Conservation (phyloP, 139 green algal genomes). For the Choricystis sp. region DNA sequence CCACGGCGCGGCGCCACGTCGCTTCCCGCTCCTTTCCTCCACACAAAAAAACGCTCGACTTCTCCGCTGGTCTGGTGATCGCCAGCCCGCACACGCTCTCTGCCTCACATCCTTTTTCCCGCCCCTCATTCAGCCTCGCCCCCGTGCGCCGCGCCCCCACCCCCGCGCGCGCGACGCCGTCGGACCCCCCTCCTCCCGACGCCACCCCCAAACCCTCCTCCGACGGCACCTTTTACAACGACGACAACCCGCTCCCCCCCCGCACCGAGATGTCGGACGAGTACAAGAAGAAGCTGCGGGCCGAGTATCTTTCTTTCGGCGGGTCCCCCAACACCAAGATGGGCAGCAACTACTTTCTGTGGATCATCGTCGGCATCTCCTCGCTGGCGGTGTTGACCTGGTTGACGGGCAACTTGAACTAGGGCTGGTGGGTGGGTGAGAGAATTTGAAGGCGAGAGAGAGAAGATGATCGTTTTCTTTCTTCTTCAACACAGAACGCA, state of each 20-base stretch:
- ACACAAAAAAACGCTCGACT: no score
- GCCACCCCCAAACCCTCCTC: not conserved
- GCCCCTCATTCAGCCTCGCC: no score
- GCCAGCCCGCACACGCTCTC: no score
- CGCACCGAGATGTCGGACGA: constrained; percentile 22
- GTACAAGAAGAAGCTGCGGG: constrained; percentile 30
- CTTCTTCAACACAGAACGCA: no score
- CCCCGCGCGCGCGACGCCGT: no score
- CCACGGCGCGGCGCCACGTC: no score
- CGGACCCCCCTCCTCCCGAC: no score
- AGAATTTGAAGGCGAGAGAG: not conserved
- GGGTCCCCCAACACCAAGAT: constrained; percentile 22
- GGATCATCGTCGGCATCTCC: constrained; percentile 28
- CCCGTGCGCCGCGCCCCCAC: no score
- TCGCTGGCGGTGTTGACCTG: constrained; percentile 32
- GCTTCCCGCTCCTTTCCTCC: no score
- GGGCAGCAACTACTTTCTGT: constrained; percentile 47
- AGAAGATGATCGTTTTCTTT: not conserved
- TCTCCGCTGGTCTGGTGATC: no score
- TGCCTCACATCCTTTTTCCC: no score
- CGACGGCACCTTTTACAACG: constrained; percentile 7
- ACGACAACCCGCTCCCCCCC: constrained; percentile 1
- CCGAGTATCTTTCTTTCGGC: constrained; percentile 41
- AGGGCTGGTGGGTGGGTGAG: not conserved
- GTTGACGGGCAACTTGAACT: constrained; percentile 25